phyloP scores from a whole-genome alignment of 306 rosid species.

The Rosa lucieae region DNA sequence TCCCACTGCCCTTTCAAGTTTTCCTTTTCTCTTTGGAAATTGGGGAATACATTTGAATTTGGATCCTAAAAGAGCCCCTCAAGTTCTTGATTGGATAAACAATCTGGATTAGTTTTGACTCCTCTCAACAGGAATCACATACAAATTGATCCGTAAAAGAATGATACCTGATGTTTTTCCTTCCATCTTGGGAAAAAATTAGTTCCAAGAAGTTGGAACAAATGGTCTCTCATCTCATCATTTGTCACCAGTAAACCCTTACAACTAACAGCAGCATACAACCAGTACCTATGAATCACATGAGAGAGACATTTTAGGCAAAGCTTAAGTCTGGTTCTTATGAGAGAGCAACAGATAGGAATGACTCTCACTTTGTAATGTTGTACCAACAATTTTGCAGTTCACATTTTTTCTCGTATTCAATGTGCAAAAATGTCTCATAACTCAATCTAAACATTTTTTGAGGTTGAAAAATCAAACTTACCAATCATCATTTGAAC shows the following conservation, averaged over 20 bases:
- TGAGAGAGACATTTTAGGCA: background rate
- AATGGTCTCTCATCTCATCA: slow-evolving; percentile 97
- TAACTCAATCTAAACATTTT: background rate
- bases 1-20: background rate
- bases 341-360: slow-evolving; percentile 4
- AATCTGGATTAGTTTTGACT: background rate
- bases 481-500: slow-evolving; percentile 93
- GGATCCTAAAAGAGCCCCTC: background rate
- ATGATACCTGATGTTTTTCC: slow-evolving; percentile 92
- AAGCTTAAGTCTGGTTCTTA: slow-evolving; percentile 7
- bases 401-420: background rate
- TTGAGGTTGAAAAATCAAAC: slow-evolving; percentile 8
- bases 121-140: background rate
- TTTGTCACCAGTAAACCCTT: slow-evolving; percentile 84
- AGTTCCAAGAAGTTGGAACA: slow-evolving; percentile 87
- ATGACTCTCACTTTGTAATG: background rate
- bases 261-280: slow-evolving; percentile 82
- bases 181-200: slow-evolving; percentile 95
- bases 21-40: background rate
- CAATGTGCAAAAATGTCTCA: background rate
- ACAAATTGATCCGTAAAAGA: background rate
- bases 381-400: background rate
- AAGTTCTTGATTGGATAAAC: background rate
- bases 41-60: background rate
- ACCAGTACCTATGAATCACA: slow-evolving; percentile 73